Evolutionary conservation across 345 rosid genomes (phyloP), one percentile per base, ranked within the genome.

Genomic region (Gossypium rotundifolium): DNA sequence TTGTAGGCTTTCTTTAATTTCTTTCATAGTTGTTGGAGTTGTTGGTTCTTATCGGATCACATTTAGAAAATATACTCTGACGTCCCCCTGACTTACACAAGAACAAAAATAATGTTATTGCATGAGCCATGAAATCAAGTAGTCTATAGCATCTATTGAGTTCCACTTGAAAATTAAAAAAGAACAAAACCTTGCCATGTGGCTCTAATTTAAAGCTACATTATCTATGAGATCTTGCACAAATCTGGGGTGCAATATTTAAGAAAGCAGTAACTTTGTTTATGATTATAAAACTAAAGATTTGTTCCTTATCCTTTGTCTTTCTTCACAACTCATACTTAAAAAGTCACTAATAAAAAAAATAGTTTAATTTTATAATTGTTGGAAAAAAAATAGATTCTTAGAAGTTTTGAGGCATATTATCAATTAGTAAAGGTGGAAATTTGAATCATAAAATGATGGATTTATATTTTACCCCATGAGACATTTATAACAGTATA

Each of bases 161-260:
- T 48, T 67, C 40, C 71, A 23, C 9, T 48, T 12, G 7, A 5
- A 33, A 33, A 33, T 54, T 17, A 20, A 55, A 55, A 18, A 46
- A 7, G 12, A 22, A 13, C 40, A 16, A 46, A 23, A 67, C 11
- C 2, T 6, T 49, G 40, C 5, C 13, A 7, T 25, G 42, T 68
- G 72, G 72, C 72, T 17, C 53, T 49, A 23, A 68, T 25, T 48
- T 48, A 68, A 68, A 68, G 57, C 1, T 14, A 14, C 55, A 68
- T 23, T 9, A 48, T 68, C 40, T 48, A 16, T 67, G 55, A 67
- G 71, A 67, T 67, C 20, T 67, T 48, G 55, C 55, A 67, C 23
- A 67, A 68, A 23, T 68, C 42, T 48, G 1, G 25, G 1, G 0
- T 67, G 16, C 40, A 13, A 23, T 67, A 46, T 13, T 67, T 48